Evolutionary conservation across 441 rosid species (phyloP).

Genomic region (Kokia cookei): DNA sequence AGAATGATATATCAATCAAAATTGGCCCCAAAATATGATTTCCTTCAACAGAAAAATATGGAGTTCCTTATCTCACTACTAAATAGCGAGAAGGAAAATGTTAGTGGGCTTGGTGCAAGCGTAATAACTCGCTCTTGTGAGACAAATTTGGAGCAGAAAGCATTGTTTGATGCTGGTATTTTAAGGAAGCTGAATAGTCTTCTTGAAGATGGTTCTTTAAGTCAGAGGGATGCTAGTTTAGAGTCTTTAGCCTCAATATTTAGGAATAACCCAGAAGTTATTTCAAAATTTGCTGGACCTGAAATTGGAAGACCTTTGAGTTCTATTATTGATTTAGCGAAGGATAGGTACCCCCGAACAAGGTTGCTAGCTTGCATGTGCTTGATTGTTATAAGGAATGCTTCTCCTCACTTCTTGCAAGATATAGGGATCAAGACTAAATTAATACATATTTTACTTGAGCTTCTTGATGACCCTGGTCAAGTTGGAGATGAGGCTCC

Average conservation of each 20-base stretch:
- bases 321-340: slow-evolving; percentile 49
- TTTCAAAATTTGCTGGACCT: slow-evolving; percentile 39
- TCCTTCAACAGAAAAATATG: slow-evolving; percentile 61
- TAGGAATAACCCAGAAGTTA: slow-evolving; percentile 53
- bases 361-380: slow-evolving; percentile 78
- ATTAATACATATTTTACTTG: slow-evolving; percentile 59
- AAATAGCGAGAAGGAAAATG: slow-evolving; percentile 66
- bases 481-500: slow-evolving; percentile 89
- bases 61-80: slow-evolving; percentile 67
- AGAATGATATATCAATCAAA: slow-evolving; percentile 87
- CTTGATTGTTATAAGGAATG: slow-evolving; percentile 60
- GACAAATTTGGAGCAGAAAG: slow-evolving; percentile 56
- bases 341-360: slow-evolving; percentile 60
- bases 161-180: slow-evolving; percentile 64
- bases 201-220: slow-evolving; percentile 73
- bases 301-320: slow-evolving; percentile 50
- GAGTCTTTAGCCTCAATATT: slow-evolving; percentile 66
- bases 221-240: slow-evolving; percentile 75
- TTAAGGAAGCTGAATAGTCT: slow-evolving; percentile 53
- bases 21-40: slow-evolving; percentile 72
- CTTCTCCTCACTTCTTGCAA: slow-evolving; percentile 48
- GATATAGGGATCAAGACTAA: slow-evolving; percentile 52
- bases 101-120: slow-evolving; percentile 79
- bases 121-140: slow-evolving; percentile 76
- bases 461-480: slow-evolving; percentile 82